Base-by-base conservation (phyloP, 1,284 basidiomycete species). In the Naganishia sp. region DNA sequence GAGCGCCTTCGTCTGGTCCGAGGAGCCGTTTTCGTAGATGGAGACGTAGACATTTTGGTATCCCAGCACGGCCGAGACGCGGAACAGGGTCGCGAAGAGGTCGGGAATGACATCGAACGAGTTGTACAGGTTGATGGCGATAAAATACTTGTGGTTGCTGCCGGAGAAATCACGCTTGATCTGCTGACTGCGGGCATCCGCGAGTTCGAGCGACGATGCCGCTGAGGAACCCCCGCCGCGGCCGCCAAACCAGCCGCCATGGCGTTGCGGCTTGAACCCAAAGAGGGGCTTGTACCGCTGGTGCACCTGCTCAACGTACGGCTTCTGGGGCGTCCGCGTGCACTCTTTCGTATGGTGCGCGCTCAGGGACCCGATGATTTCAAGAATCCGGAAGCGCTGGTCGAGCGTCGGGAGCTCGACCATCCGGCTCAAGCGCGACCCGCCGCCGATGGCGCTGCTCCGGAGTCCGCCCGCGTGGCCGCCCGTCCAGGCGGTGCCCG, bases 61-160 rank as follows among this genome's bases (percentile, higher is more conserved):
- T 1, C 94, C 94, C 39, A 97, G 84, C 69, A 97, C 86, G 21
- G 90, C 84, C 0, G 91, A 87, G 28, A 92, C 87, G 64, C 92
- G 87, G 83, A 97, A 96, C 72, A 97, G 87, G n/a, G 93, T 94
- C 45, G 92, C 87, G 78, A 97, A 96, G 43, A 97, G 84, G 80
- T 97, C 94, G 13, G 94, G 94, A 70, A 97, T 94, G 76, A 97
- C 82, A 81, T 95, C 92, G 84, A 97, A 97, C n/a, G 91, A 94
- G 83, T 94, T 94, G 84, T 94, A 94, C 71, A 96, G 83, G 81
- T 97, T 97, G 85, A 97, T 96, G 63, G 92, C 94, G 80, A 97
- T 95, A 80, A 92, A 97, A 81, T 96, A 97, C 78, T 96, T 96
- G 86, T 97, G 94, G 69, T 87, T 84, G 72, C 84, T 83, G 56